Evolutionary conservation across 352 stramenopile genomes (phyloP).

Genomic region (Pythium graminicola): DNA sequence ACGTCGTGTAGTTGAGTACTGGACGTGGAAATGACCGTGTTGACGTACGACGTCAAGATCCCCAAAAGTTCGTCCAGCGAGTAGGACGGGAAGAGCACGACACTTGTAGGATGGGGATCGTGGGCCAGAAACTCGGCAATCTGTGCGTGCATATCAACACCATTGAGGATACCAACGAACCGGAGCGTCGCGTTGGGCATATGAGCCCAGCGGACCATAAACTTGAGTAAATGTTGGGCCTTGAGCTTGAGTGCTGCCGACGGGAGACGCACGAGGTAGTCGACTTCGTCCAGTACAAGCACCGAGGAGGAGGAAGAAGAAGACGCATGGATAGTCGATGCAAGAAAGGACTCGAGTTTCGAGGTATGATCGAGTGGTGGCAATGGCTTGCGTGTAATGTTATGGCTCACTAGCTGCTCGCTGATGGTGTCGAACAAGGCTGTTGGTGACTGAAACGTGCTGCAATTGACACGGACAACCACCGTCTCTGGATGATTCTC

Average conservation of each 20-base stretch:
- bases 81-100: constrained; percentile 62
- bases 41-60: constrained; percentile 43
- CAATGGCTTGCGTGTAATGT: constrained; percentile 14
- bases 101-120: constrained; percentile 16
- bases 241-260: constrained; percentile 25
- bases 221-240: constrained; percentile 49
- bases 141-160: constrained; percentile 63
- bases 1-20: background rate
- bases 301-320: constrained; percentile 2
- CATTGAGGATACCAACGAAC: constrained; percentile 70
- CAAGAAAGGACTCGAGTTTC: constrained; percentile 44
- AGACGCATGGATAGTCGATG: background rate
- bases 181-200: constrained; percentile 29
- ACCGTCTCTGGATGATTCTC: background rate
- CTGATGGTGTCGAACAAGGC: constrained; percentile 39
- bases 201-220: constrained; percentile 52
- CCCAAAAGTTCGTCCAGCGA: constrained; percentile 36
- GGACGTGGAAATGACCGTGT: constrained; percentile 6
- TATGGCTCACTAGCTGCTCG: constrained; percentile 25
- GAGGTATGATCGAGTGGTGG: constrained; percentile 32
- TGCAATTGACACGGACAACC: constrained; percentile 57
- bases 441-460: constrained; percentile 42
- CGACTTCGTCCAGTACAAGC: constrained; percentile 62
- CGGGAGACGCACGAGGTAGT: constrained; percentile 50
- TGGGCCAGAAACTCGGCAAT: constrained; percentile 31